These are phyloP conservation scores for Amylocarpus encephaloides DNA, from an alignment of 2,329 filamentous ascomycete genomes.

Conservation along the genomic window DNA sequence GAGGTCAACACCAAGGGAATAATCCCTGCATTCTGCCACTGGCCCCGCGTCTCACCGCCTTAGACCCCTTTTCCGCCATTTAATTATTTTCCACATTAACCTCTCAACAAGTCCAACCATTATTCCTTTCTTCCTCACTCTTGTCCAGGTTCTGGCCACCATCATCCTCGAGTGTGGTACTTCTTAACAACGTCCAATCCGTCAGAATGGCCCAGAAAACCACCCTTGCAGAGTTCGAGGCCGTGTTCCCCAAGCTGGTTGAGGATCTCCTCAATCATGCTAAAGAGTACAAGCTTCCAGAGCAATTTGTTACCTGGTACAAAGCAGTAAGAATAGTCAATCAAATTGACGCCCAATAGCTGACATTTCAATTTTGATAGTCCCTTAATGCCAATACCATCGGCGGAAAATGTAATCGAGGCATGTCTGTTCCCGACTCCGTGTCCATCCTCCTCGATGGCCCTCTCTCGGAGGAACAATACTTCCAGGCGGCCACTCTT, in stretches of 20 bases:
- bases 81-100: background rate
- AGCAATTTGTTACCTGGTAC: slow-evolving; percentile 79
- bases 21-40: slow-evolving; percentile 4
- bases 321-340: slow-evolving; percentile 36
- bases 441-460: slow-evolving; percentile 69
- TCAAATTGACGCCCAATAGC: background rate
- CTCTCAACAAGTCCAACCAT: background rate
- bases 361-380: slow-evolving; percentile 38
- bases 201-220: slow-evolving; percentile 60
- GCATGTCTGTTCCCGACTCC: slow-evolving; percentile 95
- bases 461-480: slow-evolving; percentile 72
- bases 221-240: slow-evolving; percentile 81
- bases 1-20: no score
- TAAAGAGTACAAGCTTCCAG: slow-evolving; percentile 74
- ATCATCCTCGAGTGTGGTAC: background rate
- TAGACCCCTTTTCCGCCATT: background rate
- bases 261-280: slow-evolving; percentile 75
- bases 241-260: slow-evolving; percentile 79
- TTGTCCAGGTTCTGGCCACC: background rate
- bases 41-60: slow-evolving; percentile 5
- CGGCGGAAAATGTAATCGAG: slow-evolving; percentile 97
- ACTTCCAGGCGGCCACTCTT: slow-evolving; percentile 79
- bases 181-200: background rate
- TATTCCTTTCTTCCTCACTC: background rate
- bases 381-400: slow-evolving; percentile 78